Base-by-base conservation (phyloP, 2,329 filamentous ascomycete species). In the Hypoxylon sp. region DNA sequence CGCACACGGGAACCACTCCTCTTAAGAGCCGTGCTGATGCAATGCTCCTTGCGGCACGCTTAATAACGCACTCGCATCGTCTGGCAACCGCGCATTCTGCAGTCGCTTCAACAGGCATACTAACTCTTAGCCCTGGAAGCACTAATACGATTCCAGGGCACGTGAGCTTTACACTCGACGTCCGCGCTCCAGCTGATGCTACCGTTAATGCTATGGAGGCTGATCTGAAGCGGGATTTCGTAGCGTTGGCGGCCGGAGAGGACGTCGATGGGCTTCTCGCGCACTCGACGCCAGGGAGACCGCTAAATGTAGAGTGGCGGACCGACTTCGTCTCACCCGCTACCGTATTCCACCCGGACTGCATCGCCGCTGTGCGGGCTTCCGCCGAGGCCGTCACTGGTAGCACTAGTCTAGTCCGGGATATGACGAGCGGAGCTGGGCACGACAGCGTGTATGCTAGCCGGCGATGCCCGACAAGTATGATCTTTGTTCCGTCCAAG, bases 1-100 rank as follows among this genome's bases (percentile, higher is more conserved):
- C 88, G 4, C 92, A 94, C 75, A 93, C 92, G 0, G 92, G 92
- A 0, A 93, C 92, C 0, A 94, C 92, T 0, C 88, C 90, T 31
- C 88, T 93, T 52, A 80, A 83, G 35, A 86, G 88, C 63, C 86
- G 92, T 17, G 87, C 88, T 4, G 92, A 94, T 76, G 89, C 92
- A 1, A 81, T 94, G 52, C 86, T 92, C 33, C 86, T 88, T 6
- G 90, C 91, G 6, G 85, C 87, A 0, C 88, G 88, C 60, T 86
- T 94, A 82, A 93, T 94, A 67, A 78, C 91, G 0, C 86, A 88
- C 61, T 88, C 87, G 1, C 87, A 92, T 75, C 85, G 86, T 53
- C 83, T 91, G 1, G 92, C 92, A 0, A 84, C 85, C 2, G 81
- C 84, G 19, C 82, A 89, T 68, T 82, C 82, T 1, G 91, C 89